Percentiles rank a stretch among this genome's conserved stretches.
Evolutionary conservation across 352 stramenopile genomes (phyloP).

Genomic region (Globisporangium solare): DNA sequence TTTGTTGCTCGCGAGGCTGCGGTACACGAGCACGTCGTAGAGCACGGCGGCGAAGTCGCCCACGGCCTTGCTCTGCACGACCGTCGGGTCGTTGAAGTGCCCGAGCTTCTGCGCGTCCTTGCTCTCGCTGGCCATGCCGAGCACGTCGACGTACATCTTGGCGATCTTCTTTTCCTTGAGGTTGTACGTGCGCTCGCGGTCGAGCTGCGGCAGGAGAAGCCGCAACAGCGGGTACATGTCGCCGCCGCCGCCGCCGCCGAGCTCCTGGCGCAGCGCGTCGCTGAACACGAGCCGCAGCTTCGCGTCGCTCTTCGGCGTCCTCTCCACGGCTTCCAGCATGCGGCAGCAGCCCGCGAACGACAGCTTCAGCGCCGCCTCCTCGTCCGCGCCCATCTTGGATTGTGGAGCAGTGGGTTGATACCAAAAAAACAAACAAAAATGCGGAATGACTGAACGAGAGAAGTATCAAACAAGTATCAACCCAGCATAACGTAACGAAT

Average conservation of each 20-base stretch:
- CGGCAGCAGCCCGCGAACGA: slow-evolving; percentile 73
- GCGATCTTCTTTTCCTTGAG: slow-evolving; percentile 87
- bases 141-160: slow-evolving; percentile 66
- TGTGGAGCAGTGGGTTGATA: no score
- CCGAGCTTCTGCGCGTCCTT: slow-evolving; percentile 75
- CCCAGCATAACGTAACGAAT: background rate
- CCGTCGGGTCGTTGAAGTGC: slow-evolving; percentile 77
- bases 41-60: slow-evolving; percentile 80
- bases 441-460: background rate
- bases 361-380: slow-evolving; percentile 18
- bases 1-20: slow-evolving; percentile 31
- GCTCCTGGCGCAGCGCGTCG: slow-evolving; percentile 43
- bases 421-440: no score
- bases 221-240: slow-evolving; percentile 75
- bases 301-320: slow-evolving; percentile 63
- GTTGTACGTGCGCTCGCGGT: slow-evolving; percentile 84
- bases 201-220: slow-evolving; percentile 71
- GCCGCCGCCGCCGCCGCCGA: slow-evolving; percentile 33
- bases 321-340: slow-evolving; percentile 66
- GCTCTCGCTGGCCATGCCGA: slow-evolving; percentile 59
- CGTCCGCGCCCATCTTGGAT: background rate
- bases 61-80: slow-evolving; percentile 75
- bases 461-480: slow-evolving; percentile 3
- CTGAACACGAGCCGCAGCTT: slow-evolving; percentile 81
- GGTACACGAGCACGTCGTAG: slow-evolving; percentile 68